A percentile compares a stretch with the other conserved stretches of the same genome.
Conservation (phyloP, 371 early-diverging fungal genomes). For the Cladochytrium tenue region DNA sequence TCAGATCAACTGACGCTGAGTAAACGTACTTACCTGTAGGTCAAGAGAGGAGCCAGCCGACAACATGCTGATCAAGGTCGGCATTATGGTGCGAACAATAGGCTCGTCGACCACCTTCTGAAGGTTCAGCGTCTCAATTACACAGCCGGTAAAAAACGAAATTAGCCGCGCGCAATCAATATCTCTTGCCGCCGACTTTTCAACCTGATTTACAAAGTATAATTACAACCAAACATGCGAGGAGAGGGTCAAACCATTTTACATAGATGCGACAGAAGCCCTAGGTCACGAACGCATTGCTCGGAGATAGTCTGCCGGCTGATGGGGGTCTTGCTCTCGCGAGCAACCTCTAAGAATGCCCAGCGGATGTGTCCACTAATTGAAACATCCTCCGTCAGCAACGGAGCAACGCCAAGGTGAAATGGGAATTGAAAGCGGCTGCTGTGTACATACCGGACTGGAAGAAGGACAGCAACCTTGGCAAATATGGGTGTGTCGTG, state of each 20-base stretch:
- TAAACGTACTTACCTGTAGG: neutral
- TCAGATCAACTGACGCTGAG: too few species aligned
- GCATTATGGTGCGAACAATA: neutral
- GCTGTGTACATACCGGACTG: slow-evolving; percentile 49
- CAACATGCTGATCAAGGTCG: neutral
- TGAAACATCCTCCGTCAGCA: neutral
- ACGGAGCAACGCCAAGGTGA: slow-evolving; percentile 4
- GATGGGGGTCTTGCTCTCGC: neutral
- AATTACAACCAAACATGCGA: neutral
- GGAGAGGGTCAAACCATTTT: neutral
- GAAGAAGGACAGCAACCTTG: slow-evolving; percentile 72
- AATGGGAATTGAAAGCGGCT: neutral
- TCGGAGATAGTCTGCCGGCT: neutral
- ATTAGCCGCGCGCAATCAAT: neutral
- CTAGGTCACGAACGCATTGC: neutral
- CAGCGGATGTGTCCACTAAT: neutral
- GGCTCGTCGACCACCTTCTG: neutral
- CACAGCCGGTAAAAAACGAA: neutral
- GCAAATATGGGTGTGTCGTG: slow-evolving; percentile 88
- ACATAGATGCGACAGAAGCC: neutral
- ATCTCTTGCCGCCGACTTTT: neutral
- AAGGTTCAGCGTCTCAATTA: neutral
- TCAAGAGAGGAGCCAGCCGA: neutral
- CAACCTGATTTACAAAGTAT: neutral
- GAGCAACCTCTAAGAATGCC: neutral